Base-by-base conservation (phyloP, 148 eudicot species). In the Silene latifolia region DNA sequence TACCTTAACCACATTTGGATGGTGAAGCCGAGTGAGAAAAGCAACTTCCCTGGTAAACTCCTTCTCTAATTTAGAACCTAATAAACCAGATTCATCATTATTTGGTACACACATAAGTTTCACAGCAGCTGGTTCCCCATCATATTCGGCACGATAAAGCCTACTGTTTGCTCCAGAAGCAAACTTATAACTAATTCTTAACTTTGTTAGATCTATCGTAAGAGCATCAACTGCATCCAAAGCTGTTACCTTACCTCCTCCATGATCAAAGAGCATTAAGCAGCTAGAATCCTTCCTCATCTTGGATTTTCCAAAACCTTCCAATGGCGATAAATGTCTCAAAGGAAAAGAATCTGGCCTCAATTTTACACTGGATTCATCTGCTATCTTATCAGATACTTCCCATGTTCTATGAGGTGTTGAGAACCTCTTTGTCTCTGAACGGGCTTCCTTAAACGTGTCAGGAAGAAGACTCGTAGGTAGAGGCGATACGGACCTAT, bases 1-100 rank as follows among this genome's bases (percentile, higher is more conserved):
- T 87, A 93, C 98, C 98, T 89, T 94, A 75, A 94, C 82, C 66
- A 94, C 89, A 83, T 94, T 88, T 56, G 83, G 86, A 82, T 94
- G 92, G 80, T 82, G 78, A 75, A 94, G 91, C 67, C 85, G 89
- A 80, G 90, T 75, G 71, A 94, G 87, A 81, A 84, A 88, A 59
- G 87, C 79, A 47, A 88, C 93, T 90, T 94, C 98, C 68, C 90
- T 82, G 13, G 48, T 85, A 74, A 86, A 94, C 64, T 91, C 96
- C 76, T 89, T 91, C 88, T 88, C 90, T 51, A 94, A 80, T 69
- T 86, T 83, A 79, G 75, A 79, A 39, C 76, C 87, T 69, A 91
- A 81, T 15, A 20, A 68, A 72, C 86, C 91, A 82, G 85, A 83
- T 80, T 91, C 90, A 74, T 91, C 97, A 88, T 90, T 90, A 84